Percentiles rank a stretch among this genome's conserved stretches.
phyloP scores from a whole-genome alignment of 164 flowering plant species.

The Brasenia schreberi region DNA sequence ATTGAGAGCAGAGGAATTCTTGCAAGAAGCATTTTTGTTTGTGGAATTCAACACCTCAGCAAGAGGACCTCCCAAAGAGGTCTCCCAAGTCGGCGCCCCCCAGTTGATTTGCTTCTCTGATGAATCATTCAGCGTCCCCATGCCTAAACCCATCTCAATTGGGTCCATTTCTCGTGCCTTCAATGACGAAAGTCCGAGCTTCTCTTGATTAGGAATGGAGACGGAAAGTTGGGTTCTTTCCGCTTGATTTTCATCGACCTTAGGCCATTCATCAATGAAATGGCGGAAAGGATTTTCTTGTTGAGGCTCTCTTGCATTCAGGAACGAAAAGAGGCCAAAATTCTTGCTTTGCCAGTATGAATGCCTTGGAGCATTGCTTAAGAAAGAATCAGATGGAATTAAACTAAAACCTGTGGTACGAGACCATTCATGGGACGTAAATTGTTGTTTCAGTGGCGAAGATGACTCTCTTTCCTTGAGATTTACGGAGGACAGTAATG shows the following conservation, averaged over 20 bases:
- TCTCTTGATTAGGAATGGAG: constrained; percentile 48
- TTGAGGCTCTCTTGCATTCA: not conserved
- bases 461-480: not conserved
- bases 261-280: constrained; percentile 66
- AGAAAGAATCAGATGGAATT: not conserved
- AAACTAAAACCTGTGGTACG: not conserved
- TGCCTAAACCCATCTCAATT: constrained; percentile 49
- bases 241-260: constrained; percentile 33
- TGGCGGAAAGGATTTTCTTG: constrained; percentile 4
- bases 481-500: not conserved
- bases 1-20: constrained; percentile 31
- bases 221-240: constrained; percentile 76
- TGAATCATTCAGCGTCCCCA: constrained; percentile 25
- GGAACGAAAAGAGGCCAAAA: not conserved
- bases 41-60: constrained; percentile 66
- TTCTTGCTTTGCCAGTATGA: constrained; percentile 14
- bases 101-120: constrained; percentile 33
- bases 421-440: not conserved
- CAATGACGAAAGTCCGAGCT: constrained; percentile 43
- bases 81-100: constrained; percentile 59
- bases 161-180: constrained; percentile 47
- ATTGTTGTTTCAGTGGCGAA: not conserved
- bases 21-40: constrained; percentile 14
- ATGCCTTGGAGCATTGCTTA: constrained; percentile 4
- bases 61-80: constrained; percentile 76